phyloP scores from a whole-genome alignment of 208 protist species.

The Trichomonas gallinae region DNA sequence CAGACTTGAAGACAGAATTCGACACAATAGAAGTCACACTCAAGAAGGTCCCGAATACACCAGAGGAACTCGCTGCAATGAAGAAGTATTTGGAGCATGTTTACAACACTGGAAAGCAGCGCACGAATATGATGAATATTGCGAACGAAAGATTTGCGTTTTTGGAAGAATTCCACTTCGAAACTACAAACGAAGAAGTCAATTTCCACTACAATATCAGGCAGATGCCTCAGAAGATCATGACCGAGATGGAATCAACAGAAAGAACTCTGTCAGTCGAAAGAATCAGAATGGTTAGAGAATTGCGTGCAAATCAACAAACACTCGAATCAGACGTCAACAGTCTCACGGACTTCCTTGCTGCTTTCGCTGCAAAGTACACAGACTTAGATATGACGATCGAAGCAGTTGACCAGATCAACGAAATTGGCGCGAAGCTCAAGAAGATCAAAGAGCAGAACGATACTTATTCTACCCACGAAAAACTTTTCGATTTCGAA shows the following conservation, averaged over 20 bases:
- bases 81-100: not conserved
- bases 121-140: not conserved
- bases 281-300: not conserved
- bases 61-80: not conserved
- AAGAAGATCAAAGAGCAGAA: not conserved
- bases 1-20: not conserved
- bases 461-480: not conserved
- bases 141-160: not conserved
- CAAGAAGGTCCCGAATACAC: not conserved
- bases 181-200: not conserved
- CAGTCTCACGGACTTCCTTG: not conserved
- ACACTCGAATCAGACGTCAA: not conserved
- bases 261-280: not conserved
- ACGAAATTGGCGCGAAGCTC: not conserved
- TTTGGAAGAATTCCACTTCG: not conserved
- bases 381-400: constrained; percentile 11
- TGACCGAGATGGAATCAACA: not conserved
- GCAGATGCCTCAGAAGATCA: not conserved
- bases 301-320: not conserved
- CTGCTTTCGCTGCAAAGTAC: not conserved
- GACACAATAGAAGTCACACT: not conserved
- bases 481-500: not conserved
- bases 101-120: not conserved
- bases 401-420: not conserved
- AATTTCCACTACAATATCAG: not conserved